Evolutionary conservation across 2,329 filamentous ascomycete species (phyloP), one percentile per base, ranked within the genome.

Genomic region (Pyricularia sp.): DNA sequence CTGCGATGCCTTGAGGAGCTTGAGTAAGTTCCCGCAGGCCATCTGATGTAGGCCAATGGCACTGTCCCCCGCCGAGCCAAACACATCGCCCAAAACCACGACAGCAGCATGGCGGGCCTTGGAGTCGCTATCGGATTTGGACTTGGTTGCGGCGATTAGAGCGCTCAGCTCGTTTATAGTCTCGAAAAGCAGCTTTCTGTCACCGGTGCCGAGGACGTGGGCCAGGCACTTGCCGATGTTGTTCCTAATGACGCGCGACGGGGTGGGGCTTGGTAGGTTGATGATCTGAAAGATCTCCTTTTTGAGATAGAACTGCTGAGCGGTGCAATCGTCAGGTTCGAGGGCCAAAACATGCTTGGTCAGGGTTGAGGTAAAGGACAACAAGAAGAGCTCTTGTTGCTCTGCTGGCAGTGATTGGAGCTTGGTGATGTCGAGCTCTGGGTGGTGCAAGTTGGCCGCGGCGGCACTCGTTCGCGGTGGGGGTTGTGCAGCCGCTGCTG

Each of bases 231-330:
- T 87, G 65, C 93, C 94, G 50, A 98, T 79, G 77, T 94, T 96
- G 80, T 94, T 95, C 74, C 95, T 88, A 76, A 97, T 91, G 59
- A 97, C 91, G 77, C 95, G 88, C 61, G 93, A 94, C 55, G 94
- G 93, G 65, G 91, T 86, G 69, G 94, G 94, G 59, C 92, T 86
- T 66, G 88, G 78, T 58, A 99, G 87, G 75, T 90, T 93, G 78
- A 99, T 86, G 77, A 99, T 91, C 80, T 97, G 93, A 79, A 98
- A 92, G 73, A 97, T 86, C 84, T 98, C 93, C 78, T 92, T 94
- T 81, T 97, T 97, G 74, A 99, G 85, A 77, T 92, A 92, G 74
- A 93, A 89, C 79, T 99, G 95, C 80, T 97, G 92, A 14, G 92
- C 87, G 26, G 92, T 94, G 73, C 94, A 91, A 76, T 92, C 91